Evolutionary conservation across 2,329 filamentous ascomycete species (phyloP), one percentile per base, ranked within the genome.

Genomic region (Scedosporium minutisporum): DNA sequence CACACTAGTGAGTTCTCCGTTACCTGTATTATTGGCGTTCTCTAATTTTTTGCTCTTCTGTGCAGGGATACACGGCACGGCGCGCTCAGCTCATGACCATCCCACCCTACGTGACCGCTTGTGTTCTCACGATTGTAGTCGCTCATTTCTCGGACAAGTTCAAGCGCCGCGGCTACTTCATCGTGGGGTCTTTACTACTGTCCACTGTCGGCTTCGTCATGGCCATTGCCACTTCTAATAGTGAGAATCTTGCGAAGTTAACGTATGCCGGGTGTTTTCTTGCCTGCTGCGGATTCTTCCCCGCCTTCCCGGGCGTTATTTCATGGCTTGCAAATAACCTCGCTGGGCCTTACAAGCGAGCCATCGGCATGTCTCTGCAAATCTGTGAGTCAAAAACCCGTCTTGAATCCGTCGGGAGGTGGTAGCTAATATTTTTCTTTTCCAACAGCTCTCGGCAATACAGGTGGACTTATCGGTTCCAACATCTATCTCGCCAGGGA

Each of bases 201-300:
- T 44, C 62, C 10, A 18, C 62, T n/a, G n/a, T 63, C 14, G 62
- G 58, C 4, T 60, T 60, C 41, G 25, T 60, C 23, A 73, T 80
- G 48, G 92, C 97, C 87, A 81, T 96, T 3, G 78, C 96, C 1
- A 85, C 83, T 1, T 84, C 84, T 3, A 77, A 81, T 3, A 77
- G 78, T 4, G 58, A 44, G 7, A 46, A 16, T 38, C 58, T 60
- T 16, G 78, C 91, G 0, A 72, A 80, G 46, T 18, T 61, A 2
- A 63, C 62, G 10, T 63, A 63, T 27, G 62, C 62, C 9, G 62
- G 62, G 38, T 63, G 62, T 29, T 63, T 63, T 41, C 58, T 63
- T 10, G 62, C 62, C 16, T 63, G 62, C 38, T 63, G 62, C 23
- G 62, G 62, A 21, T 63, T 63, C 59, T 63, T 63, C 62, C 62